Evolutionary conservation across 192 early-diverging fungal species (phyloP).

Genomic region (Coemansia furcata): DNA sequence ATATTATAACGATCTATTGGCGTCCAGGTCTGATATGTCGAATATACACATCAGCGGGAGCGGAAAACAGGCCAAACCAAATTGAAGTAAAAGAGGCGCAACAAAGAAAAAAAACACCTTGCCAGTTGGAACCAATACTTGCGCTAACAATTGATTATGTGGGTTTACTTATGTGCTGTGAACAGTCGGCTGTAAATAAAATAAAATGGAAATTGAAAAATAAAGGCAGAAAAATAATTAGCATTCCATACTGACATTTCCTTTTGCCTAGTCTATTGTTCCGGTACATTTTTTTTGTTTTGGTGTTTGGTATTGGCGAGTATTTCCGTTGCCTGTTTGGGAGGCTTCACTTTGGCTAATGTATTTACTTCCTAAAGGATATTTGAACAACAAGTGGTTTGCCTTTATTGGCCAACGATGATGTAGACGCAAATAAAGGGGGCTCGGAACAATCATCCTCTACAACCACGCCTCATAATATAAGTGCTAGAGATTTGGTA

Average conservation of each 20-base stretch:
- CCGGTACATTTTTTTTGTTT: not conserved
- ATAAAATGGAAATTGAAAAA: not conserved
- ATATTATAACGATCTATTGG: not conserved
- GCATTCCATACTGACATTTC: not conserved
- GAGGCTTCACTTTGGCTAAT: not conserved
- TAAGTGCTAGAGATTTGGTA: not conserved
- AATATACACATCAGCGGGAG: not conserved
- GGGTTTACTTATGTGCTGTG: not conserved
- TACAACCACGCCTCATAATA: not conserved
- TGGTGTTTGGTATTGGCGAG: not conserved
- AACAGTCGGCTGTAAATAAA: not conserved
- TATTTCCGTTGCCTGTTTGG: conserved; percentile 1
- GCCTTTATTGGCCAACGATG: not conserved
- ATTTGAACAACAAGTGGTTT: not conserved
- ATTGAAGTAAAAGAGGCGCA: not conserved
- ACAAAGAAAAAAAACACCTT: not conserved
- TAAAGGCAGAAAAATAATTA: conserved; percentile 4
- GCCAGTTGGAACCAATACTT: not conserved
- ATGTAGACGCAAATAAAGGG: not conserved
- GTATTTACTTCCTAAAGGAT: conserved; percentile 1
- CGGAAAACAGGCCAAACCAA: not conserved
- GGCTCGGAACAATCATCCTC: not conserved
- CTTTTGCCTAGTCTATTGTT: not conserved
- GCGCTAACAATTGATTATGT: not conserved
- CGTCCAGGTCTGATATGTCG: not conserved